These are phyloP conservation scores for Phytophthora quininea DNA, from an alignment of 352 stramenopile genomes.

Conservation along the genomic window DNA sequence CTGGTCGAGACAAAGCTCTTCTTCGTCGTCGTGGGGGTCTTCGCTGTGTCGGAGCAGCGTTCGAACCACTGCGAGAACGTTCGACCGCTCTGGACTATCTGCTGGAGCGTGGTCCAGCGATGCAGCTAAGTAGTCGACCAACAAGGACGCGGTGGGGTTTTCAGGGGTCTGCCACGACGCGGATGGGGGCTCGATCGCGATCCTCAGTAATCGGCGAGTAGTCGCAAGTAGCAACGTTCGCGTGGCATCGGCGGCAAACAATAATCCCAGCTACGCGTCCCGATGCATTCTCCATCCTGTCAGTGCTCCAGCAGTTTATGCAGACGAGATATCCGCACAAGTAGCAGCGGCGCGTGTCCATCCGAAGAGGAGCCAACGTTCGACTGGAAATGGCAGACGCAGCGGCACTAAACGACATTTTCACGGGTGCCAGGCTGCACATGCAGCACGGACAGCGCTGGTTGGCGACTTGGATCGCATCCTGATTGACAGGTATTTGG, in stretches of 20 bases:
- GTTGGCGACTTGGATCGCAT: slow-evolving; percentile 27
- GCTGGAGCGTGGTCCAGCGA: slow-evolving; percentile 13
- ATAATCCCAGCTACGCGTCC: slow-evolving; percentile 29
- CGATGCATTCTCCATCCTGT: slow-evolving; percentile 21
- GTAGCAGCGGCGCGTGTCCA: slow-evolving; percentile 23
- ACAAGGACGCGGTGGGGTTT: slow-evolving; percentile 12
- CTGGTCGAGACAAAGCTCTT: slow-evolving; percentile 11
- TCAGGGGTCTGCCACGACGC: slow-evolving; percentile 3
- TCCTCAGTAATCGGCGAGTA: slow-evolving; percentile 21
- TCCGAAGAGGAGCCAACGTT: slow-evolving; percentile 3
- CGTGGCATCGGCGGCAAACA: slow-evolving; percentile 41
- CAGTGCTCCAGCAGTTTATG: slow-evolving; percentile 15
- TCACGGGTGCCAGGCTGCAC: slow-evolving; percentile 29
- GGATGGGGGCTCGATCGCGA: slow-evolving; percentile 1
- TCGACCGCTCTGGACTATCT: slow-evolving; percentile 20
- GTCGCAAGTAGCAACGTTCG: slow-evolving; percentile 44
- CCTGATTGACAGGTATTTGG: slow-evolving; percentile 29
- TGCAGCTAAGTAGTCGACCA: slow-evolving; percentile 31
- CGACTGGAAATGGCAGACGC: slow-evolving; percentile 12
- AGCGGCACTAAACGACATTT: slow-evolving; percentile 9
- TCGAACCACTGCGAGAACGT: slow-evolving; percentile 16
- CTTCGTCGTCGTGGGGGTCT: neutral
- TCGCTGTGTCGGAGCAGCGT: slow-evolving; percentile 20
- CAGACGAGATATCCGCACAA: slow-evolving; percentile 30
- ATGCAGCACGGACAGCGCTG: slow-evolving; percentile 49